phyloP scores from a whole-genome alignment of 805 yeast species.

The Candida takata region DNA sequence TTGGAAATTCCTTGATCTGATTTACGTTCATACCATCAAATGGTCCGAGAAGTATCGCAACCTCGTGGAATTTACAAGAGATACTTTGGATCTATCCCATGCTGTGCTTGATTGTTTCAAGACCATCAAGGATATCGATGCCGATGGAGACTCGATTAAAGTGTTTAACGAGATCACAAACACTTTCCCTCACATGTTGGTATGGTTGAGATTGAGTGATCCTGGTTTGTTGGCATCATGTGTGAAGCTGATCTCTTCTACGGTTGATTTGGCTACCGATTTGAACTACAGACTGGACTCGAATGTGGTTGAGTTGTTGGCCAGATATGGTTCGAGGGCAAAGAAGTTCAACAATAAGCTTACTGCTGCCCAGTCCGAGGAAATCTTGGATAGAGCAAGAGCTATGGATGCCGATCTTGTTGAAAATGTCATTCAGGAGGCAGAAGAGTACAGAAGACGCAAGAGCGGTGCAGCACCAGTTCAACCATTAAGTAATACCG shows the following conservation, averaged over 20 bases:
- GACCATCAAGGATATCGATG: conserved; percentile 30
- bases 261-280: conserved; percentile 58
- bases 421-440: conserved; percentile 39
- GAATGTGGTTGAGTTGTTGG: conserved; percentile 46
- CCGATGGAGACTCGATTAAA: conserved; percentile 20
- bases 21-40: conserved; percentile 55
- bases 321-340: conserved; percentile 58
- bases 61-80: conserved; percentile 78
- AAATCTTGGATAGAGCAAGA: conserved; percentile 55
- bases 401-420: conserved; percentile 48
- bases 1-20: conserved; percentile 68
- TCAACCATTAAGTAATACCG: background rate
- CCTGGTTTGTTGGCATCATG: conserved; percentile 64
- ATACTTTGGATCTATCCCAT: conserved; percentile 73
- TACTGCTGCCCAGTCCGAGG: conserved; percentile 56
- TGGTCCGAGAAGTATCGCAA: conserved; percentile 69
- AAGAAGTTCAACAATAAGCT: conserved; percentile 65
- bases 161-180: conserved; percentile 49
- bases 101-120: conserved; percentile 59
- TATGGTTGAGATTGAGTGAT: conserved; percentile 82
- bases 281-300: conserved; percentile 45
- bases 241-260: conserved; percentile 58
- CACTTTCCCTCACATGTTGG: conserved; percentile 62
- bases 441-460: conserved; percentile 30
- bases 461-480: conserved; percentile 9